Percentiles rank a stretch among this genome's conserved stretches.
phyloP scores from a whole-genome alignment of 768 basidiomycete genomes.

The Tricholoma sp. region DNA sequence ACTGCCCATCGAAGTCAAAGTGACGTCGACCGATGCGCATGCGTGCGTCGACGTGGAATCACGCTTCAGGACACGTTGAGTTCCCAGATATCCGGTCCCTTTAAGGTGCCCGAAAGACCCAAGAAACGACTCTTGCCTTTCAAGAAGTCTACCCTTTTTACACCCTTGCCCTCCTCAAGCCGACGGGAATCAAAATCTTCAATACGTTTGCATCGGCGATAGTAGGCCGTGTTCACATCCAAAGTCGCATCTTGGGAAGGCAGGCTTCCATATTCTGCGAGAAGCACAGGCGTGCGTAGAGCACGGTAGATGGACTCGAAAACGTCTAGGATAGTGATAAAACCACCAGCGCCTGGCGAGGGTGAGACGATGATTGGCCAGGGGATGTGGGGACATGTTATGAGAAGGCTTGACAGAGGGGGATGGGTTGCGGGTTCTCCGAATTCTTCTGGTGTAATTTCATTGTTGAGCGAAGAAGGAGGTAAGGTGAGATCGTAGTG shows the following conservation, averaged over 20 bases:
- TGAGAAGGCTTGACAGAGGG: slow-evolving; percentile 28
- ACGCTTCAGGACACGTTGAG: slow-evolving; percentile 27
- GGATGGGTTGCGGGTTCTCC: slow-evolving; percentile 39
- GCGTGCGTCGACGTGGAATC: too few species aligned
- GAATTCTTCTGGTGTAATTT: slow-evolving; percentile 28
- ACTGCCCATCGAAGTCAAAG: not conserved
- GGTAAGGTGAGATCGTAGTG: slow-evolving; percentile 33
- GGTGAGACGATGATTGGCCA: slow-evolving; percentile 32
- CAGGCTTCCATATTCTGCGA: slow-evolving; percentile 37
- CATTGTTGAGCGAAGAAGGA: slow-evolving; percentile 22
- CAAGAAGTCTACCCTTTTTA: slow-evolving; percentile 55
- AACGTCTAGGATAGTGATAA: slow-evolving; percentile 45
- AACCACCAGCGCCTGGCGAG: slow-evolving; percentile 20
- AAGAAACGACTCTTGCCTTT: slow-evolving; percentile 40
- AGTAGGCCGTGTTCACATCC: slow-evolving; percentile 43
- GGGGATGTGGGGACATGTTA: slow-evolving; percentile 28
- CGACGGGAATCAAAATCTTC: slow-evolving; percentile 19
- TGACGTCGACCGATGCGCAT: not conserved
- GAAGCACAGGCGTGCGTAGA: slow-evolving; percentile 42
- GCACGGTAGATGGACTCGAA: slow-evolving; percentile 39
- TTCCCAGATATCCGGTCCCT: slow-evolving; percentile 39
- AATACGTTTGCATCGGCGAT: slow-evolving; percentile 32
- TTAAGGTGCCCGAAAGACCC: slow-evolving; percentile 42
- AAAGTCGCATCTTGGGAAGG: slow-evolving; percentile 26
- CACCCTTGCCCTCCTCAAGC: slow-evolving; percentile 40